Percentiles rank a stretch among this genome's conserved stretches.
phyloP scores from a whole-genome alignment of 176 grass and related monocot species.

The Phoenix roebelenii region DNA sequence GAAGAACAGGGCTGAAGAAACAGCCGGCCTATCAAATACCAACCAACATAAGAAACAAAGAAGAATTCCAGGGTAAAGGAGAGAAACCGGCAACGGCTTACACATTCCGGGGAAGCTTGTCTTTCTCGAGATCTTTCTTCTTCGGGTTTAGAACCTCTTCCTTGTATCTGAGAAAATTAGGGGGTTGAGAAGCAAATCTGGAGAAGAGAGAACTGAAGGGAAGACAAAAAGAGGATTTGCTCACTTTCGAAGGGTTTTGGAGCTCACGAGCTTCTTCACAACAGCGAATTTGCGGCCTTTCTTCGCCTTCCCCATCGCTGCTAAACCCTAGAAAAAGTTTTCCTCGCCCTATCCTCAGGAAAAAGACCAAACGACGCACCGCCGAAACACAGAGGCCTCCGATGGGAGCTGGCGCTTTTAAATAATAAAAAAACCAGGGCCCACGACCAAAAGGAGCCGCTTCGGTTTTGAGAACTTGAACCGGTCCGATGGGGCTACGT shows the following conservation, averaged over 20 bases:
- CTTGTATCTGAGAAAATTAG: constrained; percentile 29
- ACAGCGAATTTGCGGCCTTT: constrained; percentile 59
- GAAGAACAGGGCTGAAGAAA: constrained; percentile 72
- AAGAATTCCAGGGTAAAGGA: too few species aligned
- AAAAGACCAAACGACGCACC: too few species aligned
- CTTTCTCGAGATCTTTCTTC: constrained; percentile 53
- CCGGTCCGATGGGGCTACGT: too few species aligned
- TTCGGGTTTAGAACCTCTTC: constrained; percentile 71
- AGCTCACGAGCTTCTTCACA: constrained; percentile 72
- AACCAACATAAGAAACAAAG: not conserved
- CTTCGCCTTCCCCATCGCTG: constrained; percentile 62
- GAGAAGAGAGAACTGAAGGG: too few species aligned
- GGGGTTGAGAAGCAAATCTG: not conserved
- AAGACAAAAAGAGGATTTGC: not conserved
- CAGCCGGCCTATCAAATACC: constrained; percentile 29
- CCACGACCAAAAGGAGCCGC: too few species aligned
- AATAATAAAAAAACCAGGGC: too few species aligned
- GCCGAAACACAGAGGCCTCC: too few species aligned
- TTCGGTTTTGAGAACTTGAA: too few species aligned
- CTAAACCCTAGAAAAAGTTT: too few species aligned
- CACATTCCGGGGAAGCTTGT: constrained; percentile 82
- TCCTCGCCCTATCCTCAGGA: too few species aligned
- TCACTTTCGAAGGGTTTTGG: constrained; percentile 69
- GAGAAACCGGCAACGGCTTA: constrained; percentile 10
- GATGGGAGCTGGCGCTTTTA: too few species aligned